A percentile compares a stretch with the other conserved stretches of the same genome.
Evolutionary conservation across 108 stramenopile genomes (phyloP).

Genomic region (Cyclotella distinguenda): DNA sequence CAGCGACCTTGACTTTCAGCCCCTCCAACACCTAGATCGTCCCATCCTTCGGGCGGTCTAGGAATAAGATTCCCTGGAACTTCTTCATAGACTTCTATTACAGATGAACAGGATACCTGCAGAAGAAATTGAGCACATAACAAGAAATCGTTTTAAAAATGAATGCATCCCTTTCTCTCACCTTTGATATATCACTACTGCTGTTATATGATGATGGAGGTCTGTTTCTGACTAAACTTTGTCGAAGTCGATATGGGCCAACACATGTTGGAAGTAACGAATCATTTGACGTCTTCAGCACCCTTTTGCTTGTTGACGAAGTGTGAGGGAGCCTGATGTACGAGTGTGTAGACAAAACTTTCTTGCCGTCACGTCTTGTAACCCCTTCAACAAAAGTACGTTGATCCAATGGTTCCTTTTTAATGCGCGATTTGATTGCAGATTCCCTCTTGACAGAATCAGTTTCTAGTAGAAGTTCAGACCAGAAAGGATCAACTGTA

Average conservation of each 20-base stretch:
- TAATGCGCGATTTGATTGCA: slow-evolving; percentile 28
- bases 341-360: slow-evolving; percentile 39
- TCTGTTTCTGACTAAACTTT: slow-evolving; percentile 2
- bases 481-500: slow-evolving; percentile 61
- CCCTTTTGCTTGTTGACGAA: slow-evolving; percentile 28
- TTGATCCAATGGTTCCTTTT: neutral
- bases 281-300: slow-evolving; percentile 18
- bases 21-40: slow-evolving; percentile 83
- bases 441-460: slow-evolving; percentile 31
- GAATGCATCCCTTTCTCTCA: neutral
- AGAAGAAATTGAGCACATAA: neutral
- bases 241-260: slow-evolving; percentile 67
- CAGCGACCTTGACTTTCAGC: slow-evolving; percentile 84
- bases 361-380: slow-evolving; percentile 51
- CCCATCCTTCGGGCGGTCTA: slow-evolving; percentile 90
- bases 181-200: slow-evolving; percentile 1
- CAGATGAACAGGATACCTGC: neutral
- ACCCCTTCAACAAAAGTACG: slow-evolving; percentile 23
- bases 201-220: neutral
- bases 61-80: slow-evolving; percentile 60
- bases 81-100: slow-evolving; percentile 77
- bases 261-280: slow-evolving; percentile 62
- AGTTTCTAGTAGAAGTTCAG: slow-evolving; percentile 47
- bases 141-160: neutral
- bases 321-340: slow-evolving; percentile 32